Evolutionary conservation across 2,329 filamentous ascomycete genomes (phyloP).

Genomic region (Cladobotryum protrusum): DNA sequence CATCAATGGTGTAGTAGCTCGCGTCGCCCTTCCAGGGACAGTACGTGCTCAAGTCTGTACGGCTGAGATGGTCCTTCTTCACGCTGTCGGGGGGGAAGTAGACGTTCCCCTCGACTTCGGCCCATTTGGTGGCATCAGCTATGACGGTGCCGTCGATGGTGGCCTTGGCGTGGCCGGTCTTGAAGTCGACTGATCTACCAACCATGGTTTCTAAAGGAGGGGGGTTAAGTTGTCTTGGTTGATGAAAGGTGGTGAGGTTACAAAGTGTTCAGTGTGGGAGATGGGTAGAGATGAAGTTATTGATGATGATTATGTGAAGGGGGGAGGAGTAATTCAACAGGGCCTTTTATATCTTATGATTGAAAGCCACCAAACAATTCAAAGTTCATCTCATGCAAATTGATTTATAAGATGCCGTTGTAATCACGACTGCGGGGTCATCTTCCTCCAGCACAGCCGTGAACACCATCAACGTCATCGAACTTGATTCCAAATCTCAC

Average conservation of each 20-base stretch:
- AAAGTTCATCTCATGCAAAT: too few species aligned
- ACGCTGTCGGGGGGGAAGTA: constrained; percentile 46
- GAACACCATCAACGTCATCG: too few species aligned
- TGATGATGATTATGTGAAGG: too few species aligned
- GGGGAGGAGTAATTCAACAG: too few species aligned
- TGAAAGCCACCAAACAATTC: too few species aligned
- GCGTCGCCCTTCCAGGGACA: constrained; percentile 55
- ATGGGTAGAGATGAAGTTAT: too few species aligned
- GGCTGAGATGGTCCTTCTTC: constrained; percentile 37
- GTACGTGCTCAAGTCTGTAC: constrained; percentile 40
- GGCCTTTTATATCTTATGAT: too few species aligned
- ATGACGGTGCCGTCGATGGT: constrained; percentile 42
- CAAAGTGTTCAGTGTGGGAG: too few species aligned
- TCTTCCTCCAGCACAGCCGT: too few species aligned
- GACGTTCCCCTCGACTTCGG: constrained; percentile 53
- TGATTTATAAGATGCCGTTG: too few species aligned
- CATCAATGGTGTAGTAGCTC: constrained; percentile 48
- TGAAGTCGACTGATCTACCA: constrained; percentile 8
- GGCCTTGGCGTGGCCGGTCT: constrained; percentile 34
- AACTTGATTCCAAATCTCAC: too few species aligned
- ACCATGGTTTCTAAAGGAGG: background rate
- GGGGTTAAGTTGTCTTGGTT: background rate
- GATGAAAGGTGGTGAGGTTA: background rate
- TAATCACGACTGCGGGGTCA: too few species aligned
- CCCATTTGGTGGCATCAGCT: constrained; percentile 45